Conservation (phyloP, 352 stramenopile species). For the Globisporangium yorkense region DNA sequence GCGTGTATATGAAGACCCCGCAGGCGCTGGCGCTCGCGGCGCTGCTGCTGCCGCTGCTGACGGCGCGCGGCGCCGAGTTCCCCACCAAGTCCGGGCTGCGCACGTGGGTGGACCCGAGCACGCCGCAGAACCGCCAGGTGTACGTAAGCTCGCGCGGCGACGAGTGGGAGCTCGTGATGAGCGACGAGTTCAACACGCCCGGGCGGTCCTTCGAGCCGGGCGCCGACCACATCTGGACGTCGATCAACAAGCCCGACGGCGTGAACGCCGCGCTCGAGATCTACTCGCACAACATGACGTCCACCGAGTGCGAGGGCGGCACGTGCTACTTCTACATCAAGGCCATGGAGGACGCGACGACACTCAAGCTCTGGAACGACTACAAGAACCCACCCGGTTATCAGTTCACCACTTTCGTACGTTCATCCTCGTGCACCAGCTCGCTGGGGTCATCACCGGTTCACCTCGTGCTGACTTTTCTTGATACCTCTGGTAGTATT, state of each 20-base stretch:
- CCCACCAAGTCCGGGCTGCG: constrained; percentile 52
- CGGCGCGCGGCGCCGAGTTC: constrained; percentile 18
- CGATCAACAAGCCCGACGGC: constrained; percentile 61
- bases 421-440: no score
- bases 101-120: constrained; percentile 59
- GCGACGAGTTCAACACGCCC: constrained; percentile 66
- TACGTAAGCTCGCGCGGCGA: constrained; percentile 52
- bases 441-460: no score
- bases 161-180: constrained; percentile 65
- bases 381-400: constrained; percentile 51
- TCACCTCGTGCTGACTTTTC: constrained; percentile 54
- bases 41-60: not conserved
- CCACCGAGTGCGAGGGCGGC: constrained; percentile 38
- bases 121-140: constrained; percentile 28
- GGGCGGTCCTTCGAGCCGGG: constrained; percentile 87
- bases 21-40: not conserved
- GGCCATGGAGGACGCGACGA: constrained; percentile 30
- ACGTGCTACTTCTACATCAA: constrained; percentile 68
- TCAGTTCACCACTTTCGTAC: constrained; percentile 31
- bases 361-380: constrained; percentile 50
- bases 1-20: no score
- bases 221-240: constrained; percentile 93
- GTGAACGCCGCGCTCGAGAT: constrained; percentile 67
- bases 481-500: constrained; percentile 21
- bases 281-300: constrained; percentile 71